phyloP scores from a whole-genome alignment of 2,329 filamentous ascomycete species.

The Westerdykella sp. region DNA sequence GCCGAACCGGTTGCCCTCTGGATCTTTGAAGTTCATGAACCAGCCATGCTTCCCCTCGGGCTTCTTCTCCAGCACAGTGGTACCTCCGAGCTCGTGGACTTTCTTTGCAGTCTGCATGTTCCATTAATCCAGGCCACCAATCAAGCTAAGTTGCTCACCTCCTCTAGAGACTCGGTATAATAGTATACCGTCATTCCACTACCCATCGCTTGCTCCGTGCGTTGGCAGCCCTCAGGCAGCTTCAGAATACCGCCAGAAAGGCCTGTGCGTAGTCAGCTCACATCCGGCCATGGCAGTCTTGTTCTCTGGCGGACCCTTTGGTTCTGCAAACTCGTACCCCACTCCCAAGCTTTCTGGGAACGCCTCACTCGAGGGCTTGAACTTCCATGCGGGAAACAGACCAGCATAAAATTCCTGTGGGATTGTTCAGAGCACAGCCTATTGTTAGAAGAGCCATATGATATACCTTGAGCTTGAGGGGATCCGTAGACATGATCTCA shows the following conservation, averaged over 20 bases:
- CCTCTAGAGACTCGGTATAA: conserved; percentile 12
- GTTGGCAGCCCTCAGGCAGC: conserved; percentile 7
- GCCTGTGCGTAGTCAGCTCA: conserved; percentile 4
- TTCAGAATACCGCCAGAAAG: conserved; percentile 16
- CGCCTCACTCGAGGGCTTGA: conserved; percentile 1
- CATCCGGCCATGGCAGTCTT: not conserved
- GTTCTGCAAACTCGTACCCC: conserved; percentile 10
- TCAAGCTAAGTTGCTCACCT: conserved; percentile 7
- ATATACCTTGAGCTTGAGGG: conserved; percentile 14
- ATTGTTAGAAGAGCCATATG: not conserved
- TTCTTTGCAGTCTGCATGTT: conserved; percentile 9
- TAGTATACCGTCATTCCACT: conserved; percentile 15
- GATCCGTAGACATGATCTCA: conserved; percentile 15
- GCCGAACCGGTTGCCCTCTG: conserved; percentile 16
- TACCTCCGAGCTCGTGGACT: conserved; percentile 11
- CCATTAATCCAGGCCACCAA: not conserved
- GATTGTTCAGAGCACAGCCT: not conserved
- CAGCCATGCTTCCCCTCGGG: conserved; percentile 10
- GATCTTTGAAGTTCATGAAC: conserved; percentile 17
- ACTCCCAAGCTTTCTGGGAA: conserved; percentile 1
- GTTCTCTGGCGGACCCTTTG: conserved; percentile 5
- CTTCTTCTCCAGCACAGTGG: conserved; percentile 10
- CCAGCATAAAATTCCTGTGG: conserved; percentile 15
- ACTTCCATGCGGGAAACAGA: conserved; percentile 17
- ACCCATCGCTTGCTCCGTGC: conserved; percentile 12